Conservation (phyloP, 2,329 filamentous ascomycete genomes). For the Akanthomyces muscarius region DNA sequence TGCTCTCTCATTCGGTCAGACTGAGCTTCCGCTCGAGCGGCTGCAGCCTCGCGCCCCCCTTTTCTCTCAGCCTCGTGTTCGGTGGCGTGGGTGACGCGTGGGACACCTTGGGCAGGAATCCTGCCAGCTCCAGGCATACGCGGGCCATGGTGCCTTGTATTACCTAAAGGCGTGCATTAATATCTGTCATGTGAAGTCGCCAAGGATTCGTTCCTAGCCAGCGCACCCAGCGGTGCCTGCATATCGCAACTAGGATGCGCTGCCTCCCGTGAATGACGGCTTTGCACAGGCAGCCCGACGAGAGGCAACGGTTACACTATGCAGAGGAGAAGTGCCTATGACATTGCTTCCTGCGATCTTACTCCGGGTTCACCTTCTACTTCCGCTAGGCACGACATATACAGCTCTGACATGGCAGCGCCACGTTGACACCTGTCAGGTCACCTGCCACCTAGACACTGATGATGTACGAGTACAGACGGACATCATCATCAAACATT, state of each 20-base stretch:
- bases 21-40: not conserved
- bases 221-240: not conserved
- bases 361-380: not conserved
- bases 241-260: not conserved
- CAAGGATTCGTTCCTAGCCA: not conserved
- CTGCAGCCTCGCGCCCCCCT: not conserved
- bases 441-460: not conserved
- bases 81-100: constrained; percentile 3
- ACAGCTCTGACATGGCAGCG: not conserved
- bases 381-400: not conserved
- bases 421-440: not conserved
- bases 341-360: not conserved
- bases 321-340: not conserved
- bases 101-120: constrained; percentile 5
- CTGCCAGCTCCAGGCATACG: constrained; percentile 8
- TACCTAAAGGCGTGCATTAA: not conserved
- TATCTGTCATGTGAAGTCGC: not conserved
- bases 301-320: not conserved
- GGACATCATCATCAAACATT: not conserved
- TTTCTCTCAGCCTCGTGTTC: constrained; percentile 2
- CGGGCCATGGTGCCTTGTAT: not conserved
- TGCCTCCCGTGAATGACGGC: not conserved
- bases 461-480: not conserved
- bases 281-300: not conserved
- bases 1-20: not conserved